These are phyloP conservation scores for Cryphonectria carpinicola DNA, from an alignment of 2,329 filamentous ascomycete species.

Conservation along the genomic window DNA sequence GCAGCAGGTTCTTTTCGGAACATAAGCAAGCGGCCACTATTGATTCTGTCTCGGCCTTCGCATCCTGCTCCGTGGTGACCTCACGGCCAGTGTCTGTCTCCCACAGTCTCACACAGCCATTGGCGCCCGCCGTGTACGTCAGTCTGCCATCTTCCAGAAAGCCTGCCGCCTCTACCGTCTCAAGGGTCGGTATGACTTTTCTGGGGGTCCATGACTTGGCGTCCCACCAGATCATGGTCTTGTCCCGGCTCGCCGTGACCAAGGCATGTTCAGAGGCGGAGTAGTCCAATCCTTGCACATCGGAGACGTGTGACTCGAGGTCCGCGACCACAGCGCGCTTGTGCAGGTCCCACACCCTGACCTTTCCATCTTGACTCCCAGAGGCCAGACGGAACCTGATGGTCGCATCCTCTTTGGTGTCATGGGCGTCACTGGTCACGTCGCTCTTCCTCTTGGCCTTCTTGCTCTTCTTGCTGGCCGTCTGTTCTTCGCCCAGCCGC, in stretches of 20 bases:
- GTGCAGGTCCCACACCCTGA: slow-evolving; percentile 89
- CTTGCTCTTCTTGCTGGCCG: slow-evolving; percentile 45
- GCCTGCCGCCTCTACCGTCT: slow-evolving; percentile 81
- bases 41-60: slow-evolving; percentile 63
- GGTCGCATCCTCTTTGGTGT: slow-evolving; percentile 40
- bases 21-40: slow-evolving; percentile 75
- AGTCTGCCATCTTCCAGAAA: slow-evolving; percentile 74
- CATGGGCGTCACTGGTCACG: slow-evolving; percentile 45
- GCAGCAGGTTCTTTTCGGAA: slow-evolving; percentile 67
- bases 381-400: slow-evolving; percentile 79
- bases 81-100: slow-evolving; percentile 76
- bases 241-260: slow-evolving; percentile 86
- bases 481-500: slow-evolving; percentile 45
- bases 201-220: slow-evolving; percentile 80
- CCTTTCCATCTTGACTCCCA: slow-evolving; percentile 90
- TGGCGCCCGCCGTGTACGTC: slow-evolving; percentile 84
- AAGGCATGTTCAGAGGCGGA: slow-evolving; percentile 74
- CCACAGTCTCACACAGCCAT: slow-evolving; percentile 84
- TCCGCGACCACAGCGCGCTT: slow-evolving; percentile 77
- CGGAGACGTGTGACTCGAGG: slow-evolving; percentile 90
- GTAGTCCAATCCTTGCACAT: slow-evolving; percentile 87
- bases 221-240: slow-evolving; percentile 93
- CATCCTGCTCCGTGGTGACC: slow-evolving; percentile 72
- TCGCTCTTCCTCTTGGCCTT: slow-evolving; percentile 50
- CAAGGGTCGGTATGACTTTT: slow-evolving; percentile 80